phyloP scores from a whole-genome alignment of 176 grass and related monocot species.

The Triticum turgidum region DNA sequence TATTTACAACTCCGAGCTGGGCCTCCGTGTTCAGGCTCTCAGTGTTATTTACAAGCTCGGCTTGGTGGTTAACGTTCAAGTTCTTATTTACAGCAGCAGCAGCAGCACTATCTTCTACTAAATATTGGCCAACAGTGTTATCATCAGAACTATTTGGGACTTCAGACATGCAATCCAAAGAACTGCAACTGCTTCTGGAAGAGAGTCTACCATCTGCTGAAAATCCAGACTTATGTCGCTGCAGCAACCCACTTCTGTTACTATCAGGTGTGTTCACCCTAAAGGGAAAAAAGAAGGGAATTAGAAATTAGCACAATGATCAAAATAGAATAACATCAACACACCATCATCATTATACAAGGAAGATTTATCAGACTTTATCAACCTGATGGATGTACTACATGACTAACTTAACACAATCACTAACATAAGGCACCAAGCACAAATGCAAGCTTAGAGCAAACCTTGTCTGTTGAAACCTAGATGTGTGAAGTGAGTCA shows the following conservation, averaged over 20 bases:
- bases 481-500: conserved; percentile 65
- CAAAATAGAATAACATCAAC: not conserved
- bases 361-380: not conserved
- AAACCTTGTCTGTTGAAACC: conserved; percentile 80
- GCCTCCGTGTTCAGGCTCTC: conserved; percentile 58
- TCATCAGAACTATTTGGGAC: conserved; percentile 47
- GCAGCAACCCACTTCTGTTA: conserved; percentile 46
- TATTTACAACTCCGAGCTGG: conserved; percentile 86
- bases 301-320: conserved; percentile 1
- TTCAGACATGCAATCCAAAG: conserved; percentile 71
- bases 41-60: conserved; percentile 76
- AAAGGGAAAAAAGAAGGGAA: not conserved
- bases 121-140: conserved; percentile 37
- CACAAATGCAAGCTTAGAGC: conserved; percentile 1
- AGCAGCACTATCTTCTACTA: conserved; percentile 45
- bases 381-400: not conserved
- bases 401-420: not conserved
- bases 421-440: not conserved
- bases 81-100: conserved; percentile 72
- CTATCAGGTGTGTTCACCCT: conserved; percentile 47
- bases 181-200: conserved; percentile 66
- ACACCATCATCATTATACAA: not conserved
- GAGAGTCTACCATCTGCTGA: conserved; percentile 64
- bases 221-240: conserved; percentile 45
- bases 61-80: conserved; percentile 41